Conservation (phyloP, 176 grass and related monocot species). For the Musa itinerans region DNA sequence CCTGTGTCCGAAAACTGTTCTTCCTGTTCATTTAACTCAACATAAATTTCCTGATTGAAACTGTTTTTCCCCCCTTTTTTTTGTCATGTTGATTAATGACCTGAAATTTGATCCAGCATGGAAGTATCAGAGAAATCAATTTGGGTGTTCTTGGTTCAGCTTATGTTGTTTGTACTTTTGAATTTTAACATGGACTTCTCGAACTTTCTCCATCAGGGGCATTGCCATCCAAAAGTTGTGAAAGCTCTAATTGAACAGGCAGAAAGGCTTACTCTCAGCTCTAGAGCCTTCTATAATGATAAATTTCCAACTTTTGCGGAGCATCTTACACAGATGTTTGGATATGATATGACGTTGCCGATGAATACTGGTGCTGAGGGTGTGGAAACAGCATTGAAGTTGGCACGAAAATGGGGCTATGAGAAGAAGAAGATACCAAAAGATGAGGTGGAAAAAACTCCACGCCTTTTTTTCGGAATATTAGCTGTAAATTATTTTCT, state of each 20-base stretch:
- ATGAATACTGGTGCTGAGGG: conserved; percentile 99
- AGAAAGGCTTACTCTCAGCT: conserved; percentile 84
- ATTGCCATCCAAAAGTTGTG: conserved; percentile 86
- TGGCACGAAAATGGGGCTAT: conserved; percentile 98
- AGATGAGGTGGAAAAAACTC: conserved; percentile 32
- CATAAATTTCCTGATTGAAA: background rate
- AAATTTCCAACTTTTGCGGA: conserved; percentile 82
- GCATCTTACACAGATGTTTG: conserved; percentile 72
- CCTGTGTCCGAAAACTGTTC: background rate
- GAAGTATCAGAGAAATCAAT: no score
- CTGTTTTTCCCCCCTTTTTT: background rate
- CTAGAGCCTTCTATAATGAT: conserved; percentile 94
- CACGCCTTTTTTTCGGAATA: background rate
- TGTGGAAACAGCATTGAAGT: conserved; percentile 91
- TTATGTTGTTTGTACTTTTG: background rate
- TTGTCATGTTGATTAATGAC: no score
- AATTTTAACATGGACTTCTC: conserved; percentile 1
- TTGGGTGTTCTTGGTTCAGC: no score
- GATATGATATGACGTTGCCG: conserved; percentile 90
- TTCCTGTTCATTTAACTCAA: background rate
- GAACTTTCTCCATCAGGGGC: conserved; percentile 43
- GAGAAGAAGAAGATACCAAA: conserved; percentile 85
- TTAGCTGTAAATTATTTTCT: background rate
- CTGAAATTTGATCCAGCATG: background rate
- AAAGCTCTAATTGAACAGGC: conserved; percentile 79